Conservation (phyloP, 768 basidiomycete genomes). For the Cyclocybe aegerita region DNA sequence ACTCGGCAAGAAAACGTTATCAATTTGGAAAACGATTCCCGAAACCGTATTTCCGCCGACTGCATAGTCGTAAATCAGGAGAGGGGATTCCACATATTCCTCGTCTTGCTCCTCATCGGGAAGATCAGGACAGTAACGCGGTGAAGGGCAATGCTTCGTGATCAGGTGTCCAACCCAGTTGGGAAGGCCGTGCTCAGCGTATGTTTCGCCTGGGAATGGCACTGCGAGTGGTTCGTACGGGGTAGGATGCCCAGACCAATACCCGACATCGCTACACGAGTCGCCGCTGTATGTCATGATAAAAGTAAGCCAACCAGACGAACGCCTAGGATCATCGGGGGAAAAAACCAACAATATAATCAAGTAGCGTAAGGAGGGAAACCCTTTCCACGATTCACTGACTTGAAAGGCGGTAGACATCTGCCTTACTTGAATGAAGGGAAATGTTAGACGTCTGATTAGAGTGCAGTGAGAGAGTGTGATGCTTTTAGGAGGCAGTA, state of each 20-base stretch:
- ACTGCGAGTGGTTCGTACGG: conserved; percentile 46
- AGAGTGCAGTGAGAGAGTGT: too few species aligned
- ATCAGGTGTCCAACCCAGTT: conserved; percentile 66
- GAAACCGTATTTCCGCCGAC: conserved; percentile 46
- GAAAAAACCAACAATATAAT: conserved; percentile 48
- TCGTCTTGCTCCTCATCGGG: conserved; percentile 21
- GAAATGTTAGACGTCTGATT: neutral
- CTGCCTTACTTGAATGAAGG: neutral
- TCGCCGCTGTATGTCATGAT: conserved; percentile 45
- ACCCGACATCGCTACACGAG: conserved; percentile 51
- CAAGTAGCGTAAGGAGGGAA: conserved; percentile 37
- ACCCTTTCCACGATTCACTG: conserved; percentile 40
- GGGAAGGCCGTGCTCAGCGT: conserved; percentile 41
- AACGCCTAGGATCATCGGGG: neutral
- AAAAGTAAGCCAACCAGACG: neutral
- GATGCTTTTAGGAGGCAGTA: too few species aligned
- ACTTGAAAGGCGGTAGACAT: conserved; percentile 16
- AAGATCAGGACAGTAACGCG: conserved; percentile 27
- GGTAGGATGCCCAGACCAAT: conserved; percentile 26
- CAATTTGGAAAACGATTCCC: conserved; percentile 40
- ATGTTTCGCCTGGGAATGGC: conserved; percentile 48
- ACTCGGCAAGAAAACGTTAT: conserved; percentile 34
- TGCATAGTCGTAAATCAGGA: conserved; percentile 63
- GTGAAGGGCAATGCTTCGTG: conserved; percentile 36
- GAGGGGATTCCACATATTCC: conserved; percentile 26